A percentile compares a stretch with the other conserved stretches of the same genome.
Conservation (phyloP, 768 basidiomycete species). For the Leccinum subtestaceum region DNA sequence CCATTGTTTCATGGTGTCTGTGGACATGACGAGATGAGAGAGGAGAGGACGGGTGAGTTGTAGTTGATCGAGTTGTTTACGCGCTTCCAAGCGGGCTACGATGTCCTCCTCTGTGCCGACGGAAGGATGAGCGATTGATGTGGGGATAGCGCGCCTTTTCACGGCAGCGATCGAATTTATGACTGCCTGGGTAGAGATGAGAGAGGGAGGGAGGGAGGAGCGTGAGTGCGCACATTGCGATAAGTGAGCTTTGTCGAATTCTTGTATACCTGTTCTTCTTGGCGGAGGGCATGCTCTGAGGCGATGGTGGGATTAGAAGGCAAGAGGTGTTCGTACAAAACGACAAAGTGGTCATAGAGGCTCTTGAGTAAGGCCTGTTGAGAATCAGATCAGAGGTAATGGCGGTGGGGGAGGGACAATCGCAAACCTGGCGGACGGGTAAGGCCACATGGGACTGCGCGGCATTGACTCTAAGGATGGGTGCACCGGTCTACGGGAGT, state of each 20-base stretch:
- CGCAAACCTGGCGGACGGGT: slow-evolving; percentile 66
- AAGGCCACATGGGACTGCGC: slow-evolving; percentile 70
- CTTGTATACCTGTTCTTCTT: slow-evolving; percentile 78
- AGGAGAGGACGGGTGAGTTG: slow-evolving; percentile 52
- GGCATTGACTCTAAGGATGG: slow-evolving; percentile 62
- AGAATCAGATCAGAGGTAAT: neutral
- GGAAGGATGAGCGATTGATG: slow-evolving; percentile 58
- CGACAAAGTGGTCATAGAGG: slow-evolving; percentile 68
- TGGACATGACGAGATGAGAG: slow-evolving; percentile 56
- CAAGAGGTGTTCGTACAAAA: slow-evolving; percentile 61
- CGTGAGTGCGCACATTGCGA: slow-evolving; percentile 59
- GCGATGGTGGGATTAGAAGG: slow-evolving; percentile 59
- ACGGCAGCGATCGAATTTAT: slow-evolving; percentile 51
- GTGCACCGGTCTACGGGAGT: slow-evolving; percentile 50
- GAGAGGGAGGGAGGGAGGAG: neutral
- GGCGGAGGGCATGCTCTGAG: slow-evolving; percentile 72
- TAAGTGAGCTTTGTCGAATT: slow-evolving; percentile 77
- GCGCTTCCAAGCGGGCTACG: slow-evolving; percentile 50
- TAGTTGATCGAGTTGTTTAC: slow-evolving; percentile 51
- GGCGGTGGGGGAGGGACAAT: slow-evolving; percentile 6
- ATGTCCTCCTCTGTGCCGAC: slow-evolving; percentile 76
- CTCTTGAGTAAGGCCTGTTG: slow-evolving; percentile 68
- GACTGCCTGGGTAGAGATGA: slow-evolving; percentile 40
- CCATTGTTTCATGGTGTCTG: slow-evolving; percentile 58
- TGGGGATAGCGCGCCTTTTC: slow-evolving; percentile 55